Percentiles rank a stretch among this genome's conserved stretches.
Evolutionary conservation across 2,329 filamentous ascomycete species (phyloP).

Genomic region (Orbilia blumenaviensis): DNA sequence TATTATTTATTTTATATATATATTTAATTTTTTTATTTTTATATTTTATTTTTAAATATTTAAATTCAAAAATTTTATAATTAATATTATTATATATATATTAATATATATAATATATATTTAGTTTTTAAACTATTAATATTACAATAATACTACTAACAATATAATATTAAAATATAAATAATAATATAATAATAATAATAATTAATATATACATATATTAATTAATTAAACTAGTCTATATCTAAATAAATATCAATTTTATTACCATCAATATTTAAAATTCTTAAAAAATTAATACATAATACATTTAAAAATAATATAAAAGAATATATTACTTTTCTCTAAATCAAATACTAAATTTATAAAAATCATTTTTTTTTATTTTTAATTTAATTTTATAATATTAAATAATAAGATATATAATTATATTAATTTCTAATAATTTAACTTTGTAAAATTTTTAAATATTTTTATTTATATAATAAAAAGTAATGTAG

Average conservation of each 20-base stretch:
- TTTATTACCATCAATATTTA: neutral
- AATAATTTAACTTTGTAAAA: neutral
- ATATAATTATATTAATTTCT: neutral
- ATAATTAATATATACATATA: neutral
- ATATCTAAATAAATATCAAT: neutral
- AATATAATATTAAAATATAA: neutral
- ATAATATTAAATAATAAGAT: neutral
- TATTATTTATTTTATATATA: constrained; percentile 7
- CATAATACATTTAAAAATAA: neutral
- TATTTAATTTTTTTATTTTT: constrained; percentile 1
- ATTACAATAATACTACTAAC: neutral
- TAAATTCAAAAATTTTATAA: neutral
- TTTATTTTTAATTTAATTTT: no score
- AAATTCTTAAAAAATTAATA: neutral
- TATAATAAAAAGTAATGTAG: neutral
- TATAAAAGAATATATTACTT: neutral
- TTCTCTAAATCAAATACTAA: neutral
- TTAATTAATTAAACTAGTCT: neutral
- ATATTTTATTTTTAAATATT: neutral
- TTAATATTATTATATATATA: neutral
- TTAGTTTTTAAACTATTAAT: no score
- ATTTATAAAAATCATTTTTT: neutral
- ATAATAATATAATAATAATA: neutral
- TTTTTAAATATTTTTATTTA: neutral
- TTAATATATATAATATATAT: neutral